Conservation (phyloP, 2,329 filamentous ascomycete genomes). For the Aureobasidium sp. region DNA sequence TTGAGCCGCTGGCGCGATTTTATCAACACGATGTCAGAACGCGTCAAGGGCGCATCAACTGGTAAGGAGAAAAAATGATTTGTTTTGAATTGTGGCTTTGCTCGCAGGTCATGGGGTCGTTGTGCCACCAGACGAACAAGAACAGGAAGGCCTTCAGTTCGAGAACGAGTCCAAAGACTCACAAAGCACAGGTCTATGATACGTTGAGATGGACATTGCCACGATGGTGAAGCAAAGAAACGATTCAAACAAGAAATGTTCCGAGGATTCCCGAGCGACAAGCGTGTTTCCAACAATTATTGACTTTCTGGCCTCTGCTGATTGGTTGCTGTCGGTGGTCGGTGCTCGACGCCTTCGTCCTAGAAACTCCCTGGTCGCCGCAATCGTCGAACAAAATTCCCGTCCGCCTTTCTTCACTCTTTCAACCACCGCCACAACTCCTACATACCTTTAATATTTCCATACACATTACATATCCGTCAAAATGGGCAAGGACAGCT, state of each 20-base stretch:
- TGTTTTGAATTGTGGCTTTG: background rate
- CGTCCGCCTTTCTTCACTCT: constrained; percentile 9
- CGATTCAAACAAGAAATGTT: background rate
- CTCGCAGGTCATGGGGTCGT: background rate
- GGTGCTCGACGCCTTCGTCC: background rate
- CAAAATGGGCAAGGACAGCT: constrained; percentile 35
- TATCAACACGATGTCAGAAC: background rate
- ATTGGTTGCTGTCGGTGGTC: background rate
- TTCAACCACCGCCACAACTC: constrained; percentile 7
- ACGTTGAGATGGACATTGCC: constrained; percentile 1
- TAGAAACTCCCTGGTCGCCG: constrained; percentile 12
- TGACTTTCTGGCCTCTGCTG: background rate
- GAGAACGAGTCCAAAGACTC: background rate
- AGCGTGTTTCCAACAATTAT: constrained; percentile 6
- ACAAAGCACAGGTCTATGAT: background rate
- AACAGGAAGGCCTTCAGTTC: background rate
- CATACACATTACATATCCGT: constrained; percentile 14
- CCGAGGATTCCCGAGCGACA: background rate
- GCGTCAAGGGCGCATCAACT: background rate
- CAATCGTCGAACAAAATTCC: constrained; percentile 17
- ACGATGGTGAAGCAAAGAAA: background rate
- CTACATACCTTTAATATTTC: constrained; percentile 16
- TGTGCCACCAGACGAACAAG: background rate
- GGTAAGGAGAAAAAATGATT: background rate
- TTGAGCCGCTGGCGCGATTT: background rate